These are phyloP conservation scores for Mortierella sp. DNA, from an alignment of 371 early-diverging fungal genomes.

Conservation along the genomic window DNA sequence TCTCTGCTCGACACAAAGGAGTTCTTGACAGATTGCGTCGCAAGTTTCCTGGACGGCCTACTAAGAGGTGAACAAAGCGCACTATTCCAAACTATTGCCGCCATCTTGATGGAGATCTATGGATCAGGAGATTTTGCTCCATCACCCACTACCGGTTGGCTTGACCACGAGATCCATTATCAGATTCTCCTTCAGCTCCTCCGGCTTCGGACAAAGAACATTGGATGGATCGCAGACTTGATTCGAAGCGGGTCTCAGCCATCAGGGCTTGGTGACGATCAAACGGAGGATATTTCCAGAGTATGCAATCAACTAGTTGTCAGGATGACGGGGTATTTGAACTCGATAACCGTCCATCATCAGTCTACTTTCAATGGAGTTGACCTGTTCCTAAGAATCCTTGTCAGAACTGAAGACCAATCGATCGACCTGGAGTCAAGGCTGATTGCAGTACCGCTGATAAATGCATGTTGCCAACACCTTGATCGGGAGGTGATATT, in stretches of 20 bases:
- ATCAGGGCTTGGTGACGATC: not conserved
- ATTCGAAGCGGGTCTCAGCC: not conserved
- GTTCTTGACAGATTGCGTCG: slow-evolving; percentile 25
- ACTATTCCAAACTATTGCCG: slow-evolving; percentile 11
- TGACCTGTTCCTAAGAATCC: not conserved
- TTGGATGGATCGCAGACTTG: slow-evolving; percentile 8
- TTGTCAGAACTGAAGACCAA: not conserved
- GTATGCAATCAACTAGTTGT: slow-evolving; percentile 21
- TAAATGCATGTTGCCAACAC: slow-evolving; percentile 11
- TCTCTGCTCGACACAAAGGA: slow-evolving; percentile 20
- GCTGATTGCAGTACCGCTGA: slow-evolving; percentile 14
- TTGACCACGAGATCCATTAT: slow-evolving; percentile 17
- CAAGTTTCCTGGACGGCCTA: slow-evolving; percentile 13
- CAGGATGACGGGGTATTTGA: slow-evolving; percentile 2
- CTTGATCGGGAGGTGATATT: slow-evolving; percentile 4
- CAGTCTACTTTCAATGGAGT: not conserved
- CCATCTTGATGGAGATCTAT: slow-evolving; percentile 20
- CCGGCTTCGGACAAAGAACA: slow-evolving; percentile 14
- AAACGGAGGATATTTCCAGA: slow-evolving; percentile 20
- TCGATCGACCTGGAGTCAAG: slow-evolving; percentile 28
- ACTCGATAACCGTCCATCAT: not conserved
- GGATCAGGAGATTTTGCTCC: not conserved
- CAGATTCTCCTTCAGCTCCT: slow-evolving; percentile 16
- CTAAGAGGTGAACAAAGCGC: not conserved
- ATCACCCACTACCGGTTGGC: not conserved